Evolutionary conservation across 179 eudicot genomes (phyloP).

Genomic region (Sideroxylon spinosum): DNA sequence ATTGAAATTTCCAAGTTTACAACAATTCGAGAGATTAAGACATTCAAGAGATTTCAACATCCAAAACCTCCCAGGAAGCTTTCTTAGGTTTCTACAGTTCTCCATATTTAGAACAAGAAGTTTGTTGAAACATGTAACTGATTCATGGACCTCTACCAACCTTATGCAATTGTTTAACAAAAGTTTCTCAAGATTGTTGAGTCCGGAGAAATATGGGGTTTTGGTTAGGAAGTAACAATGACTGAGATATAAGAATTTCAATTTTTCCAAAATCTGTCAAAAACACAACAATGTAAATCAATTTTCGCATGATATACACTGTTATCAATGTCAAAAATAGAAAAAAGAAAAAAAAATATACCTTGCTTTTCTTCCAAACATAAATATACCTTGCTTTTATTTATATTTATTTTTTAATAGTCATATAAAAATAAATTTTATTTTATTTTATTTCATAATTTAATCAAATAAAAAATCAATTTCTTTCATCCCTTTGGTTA

Average conservation of each 20-base stretch:
- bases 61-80: neutral
- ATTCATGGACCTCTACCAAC: neutral
- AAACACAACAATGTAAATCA: neutral
- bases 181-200: neutral
- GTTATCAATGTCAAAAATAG: neutral
- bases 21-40: neutral
- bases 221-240: conserved; percentile 1
- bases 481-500: too few relatives aligned
- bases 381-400: too few relatives aligned
- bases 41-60: neutral
- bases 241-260: neutral
- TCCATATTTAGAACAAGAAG: conserved; percentile 4
- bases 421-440: too few relatives aligned
- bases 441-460: too few relatives aligned
- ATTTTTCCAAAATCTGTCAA: neutral
- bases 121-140: conserved; percentile 1
- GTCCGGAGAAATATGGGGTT: neutral
- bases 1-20: neutral
- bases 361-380: conserved; percentile 2
- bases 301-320: neutral
- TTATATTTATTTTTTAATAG: too few relatives aligned
- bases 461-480: too few relatives aligned
- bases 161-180: neutral
- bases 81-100: neutral
- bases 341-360: neutral